A percentile compares a stretch with the other conserved stretches of the same genome.
Evolutionary conservation across 1,284 basidiomycete genomes (phyloP).

Genomic region (Naganishia albida): DNA sequence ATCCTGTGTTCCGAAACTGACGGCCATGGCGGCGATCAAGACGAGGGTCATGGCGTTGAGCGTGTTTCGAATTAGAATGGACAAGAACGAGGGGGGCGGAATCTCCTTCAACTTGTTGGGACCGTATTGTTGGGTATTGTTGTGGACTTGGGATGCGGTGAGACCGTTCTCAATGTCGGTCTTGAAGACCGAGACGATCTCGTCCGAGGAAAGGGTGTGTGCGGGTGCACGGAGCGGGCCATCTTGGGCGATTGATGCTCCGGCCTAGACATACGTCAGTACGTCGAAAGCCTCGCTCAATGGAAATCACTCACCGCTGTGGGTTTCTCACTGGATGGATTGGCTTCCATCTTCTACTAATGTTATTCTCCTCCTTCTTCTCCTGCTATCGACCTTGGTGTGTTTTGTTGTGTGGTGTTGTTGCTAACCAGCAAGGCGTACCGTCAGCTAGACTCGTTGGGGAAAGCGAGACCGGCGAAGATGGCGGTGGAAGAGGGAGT

Average conservation of each 20-base stretch:
- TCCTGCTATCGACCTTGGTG: not conserved
- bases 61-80: slow-evolving; percentile 26
- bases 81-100: slow-evolving; percentile 40
- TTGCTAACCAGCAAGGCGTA: slow-evolving; percentile 11
- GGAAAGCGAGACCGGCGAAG: slow-evolving; percentile 3
- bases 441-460: slow-evolving; percentile 26
- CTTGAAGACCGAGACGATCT: slow-evolving; percentile 14
- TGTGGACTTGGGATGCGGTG: slow-evolving; percentile 11
- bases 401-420: not conserved
- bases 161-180: slow-evolving; percentile 29
- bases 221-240: slow-evolving; percentile 29
- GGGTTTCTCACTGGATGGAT: slow-evolving; percentile 1
- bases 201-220: slow-evolving; percentile 20
- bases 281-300: not conserved
- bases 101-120: slow-evolving; percentile 55
- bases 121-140: slow-evolving; percentile 41
- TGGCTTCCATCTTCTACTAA: slow-evolving; percentile 17
- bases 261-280: not conserved
- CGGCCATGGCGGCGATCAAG: slow-evolving; percentile 63
- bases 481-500: slow-evolving; percentile 10
- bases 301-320: not conserved
- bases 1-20: slow-evolving; percentile 64
- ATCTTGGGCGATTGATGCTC: not conserved
- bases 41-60: slow-evolving; percentile 77
- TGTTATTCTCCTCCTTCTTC: slow-evolving; percentile 30